Percentiles rank a stretch among this genome's conserved stretches.
Evolutionary conservation across 768 basidiomycete genomes (phyloP).

Genomic region (Lactarius quietus): DNA sequence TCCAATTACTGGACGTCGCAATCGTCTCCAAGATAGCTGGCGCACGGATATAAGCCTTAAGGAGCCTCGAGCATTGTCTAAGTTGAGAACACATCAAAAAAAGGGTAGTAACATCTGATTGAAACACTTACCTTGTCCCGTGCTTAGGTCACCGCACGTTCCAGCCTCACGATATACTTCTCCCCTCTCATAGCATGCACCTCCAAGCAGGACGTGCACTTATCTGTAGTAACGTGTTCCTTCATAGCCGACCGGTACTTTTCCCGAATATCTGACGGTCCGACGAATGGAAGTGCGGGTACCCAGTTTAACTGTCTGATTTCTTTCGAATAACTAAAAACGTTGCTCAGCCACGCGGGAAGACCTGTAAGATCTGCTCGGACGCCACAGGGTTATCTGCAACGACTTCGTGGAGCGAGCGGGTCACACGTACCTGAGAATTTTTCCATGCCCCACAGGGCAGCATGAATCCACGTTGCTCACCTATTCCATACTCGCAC

Average conservation of each 20-base stretch:
- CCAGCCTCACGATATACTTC: no score
- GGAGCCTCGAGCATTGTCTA: not conserved
- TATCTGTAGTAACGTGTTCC: no score
- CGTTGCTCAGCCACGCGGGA: not conserved
- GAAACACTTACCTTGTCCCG: not conserved
- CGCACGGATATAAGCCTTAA: not conserved
- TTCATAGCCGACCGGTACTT: no score
- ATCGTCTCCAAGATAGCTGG: not conserved
- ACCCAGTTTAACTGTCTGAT: not conserved
- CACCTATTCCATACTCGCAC: not conserved
- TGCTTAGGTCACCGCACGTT: no score
- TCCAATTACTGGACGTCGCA: not conserved
- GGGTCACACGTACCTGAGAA: not conserved
- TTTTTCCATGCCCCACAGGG: not conserved
- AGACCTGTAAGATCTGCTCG: not conserved
- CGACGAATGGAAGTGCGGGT: not conserved
- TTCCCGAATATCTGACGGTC: no score
- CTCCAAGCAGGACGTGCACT: no score
- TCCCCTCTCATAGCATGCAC: no score
- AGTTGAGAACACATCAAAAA: not conserved
- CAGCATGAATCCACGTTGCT: not conserved
- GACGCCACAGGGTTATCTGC: not conserved
- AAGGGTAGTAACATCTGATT: not conserved
- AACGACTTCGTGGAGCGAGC: not conserved
- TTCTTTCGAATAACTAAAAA: not conserved